A percentile compares a stretch with the other conserved stretches of the same genome.
phyloP scores from a whole-genome alignment of 2,329 filamentous ascomycete genomes.

The Talaromyces sp. region DNA sequence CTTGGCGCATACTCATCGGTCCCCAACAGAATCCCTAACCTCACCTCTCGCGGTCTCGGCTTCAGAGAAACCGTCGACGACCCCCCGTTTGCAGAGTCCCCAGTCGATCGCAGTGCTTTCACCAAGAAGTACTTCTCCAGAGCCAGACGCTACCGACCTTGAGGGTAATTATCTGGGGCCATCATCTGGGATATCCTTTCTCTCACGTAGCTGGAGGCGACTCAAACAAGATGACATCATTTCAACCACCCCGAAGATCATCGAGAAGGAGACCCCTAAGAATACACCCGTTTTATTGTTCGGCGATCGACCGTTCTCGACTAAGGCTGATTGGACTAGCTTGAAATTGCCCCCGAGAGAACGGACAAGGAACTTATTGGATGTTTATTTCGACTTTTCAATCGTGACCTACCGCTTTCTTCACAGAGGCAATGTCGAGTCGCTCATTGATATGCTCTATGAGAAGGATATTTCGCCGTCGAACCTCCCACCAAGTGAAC shows the following conservation, averaged over 20 bases:
- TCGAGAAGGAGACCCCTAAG: conserved; percentile 26
- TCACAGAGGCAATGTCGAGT: conserved; percentile 49
- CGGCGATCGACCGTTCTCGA: conserved; percentile 47
- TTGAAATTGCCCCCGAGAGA: conserved; percentile 36
- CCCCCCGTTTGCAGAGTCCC: not conserved
- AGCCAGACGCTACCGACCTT: conserved; percentile 44
- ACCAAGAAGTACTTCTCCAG: conserved; percentile 36
- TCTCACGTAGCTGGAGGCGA: conserved; percentile 64
- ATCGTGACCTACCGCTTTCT: conserved; percentile 57
- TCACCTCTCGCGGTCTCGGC: not conserved
- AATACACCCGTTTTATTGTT: conserved; percentile 46
- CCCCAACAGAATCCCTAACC: not conserved
- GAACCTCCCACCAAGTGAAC: conserved; percentile 32
- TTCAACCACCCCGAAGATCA: conserved; percentile 23
- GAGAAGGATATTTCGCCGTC: conserved; percentile 32
- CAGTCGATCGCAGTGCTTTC: conserved; percentile 15
- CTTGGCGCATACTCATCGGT: not conserved
- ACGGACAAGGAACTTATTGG: conserved; percentile 41
- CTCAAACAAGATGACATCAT: conserved; percentile 49
- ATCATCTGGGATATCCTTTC: conserved; percentile 49
- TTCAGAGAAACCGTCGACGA: not conserved
- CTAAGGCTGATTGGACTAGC: conserved; percentile 23
- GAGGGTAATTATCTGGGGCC: conserved; percentile 53
- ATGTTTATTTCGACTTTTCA: conserved; percentile 56
- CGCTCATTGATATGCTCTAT: conserved; percentile 41